These are phyloP conservation scores for Porphyra umbilicalis DNA, from an alignment of 31 red algal species.

Conservation along the genomic window DNA sequence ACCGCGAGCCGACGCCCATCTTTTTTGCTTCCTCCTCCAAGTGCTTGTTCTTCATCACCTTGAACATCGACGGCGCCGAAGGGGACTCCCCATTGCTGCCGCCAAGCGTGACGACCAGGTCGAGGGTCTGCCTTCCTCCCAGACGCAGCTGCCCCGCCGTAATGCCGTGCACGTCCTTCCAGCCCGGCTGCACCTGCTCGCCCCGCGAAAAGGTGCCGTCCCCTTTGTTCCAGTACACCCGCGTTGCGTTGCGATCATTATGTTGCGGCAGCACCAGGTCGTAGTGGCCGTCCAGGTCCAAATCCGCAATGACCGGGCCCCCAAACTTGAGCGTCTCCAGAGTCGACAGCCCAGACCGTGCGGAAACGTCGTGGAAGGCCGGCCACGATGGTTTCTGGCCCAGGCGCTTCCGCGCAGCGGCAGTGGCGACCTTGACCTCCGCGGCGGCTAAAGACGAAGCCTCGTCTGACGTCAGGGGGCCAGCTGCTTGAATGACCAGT, in stretches of 20 bases:
- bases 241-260: slow-evolving; percentile 7
- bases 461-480: too few species aligned
- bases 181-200: not conserved
- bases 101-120: not conserved
- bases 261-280: slow-evolving; percentile 19
- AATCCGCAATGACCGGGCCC: slow-evolving; percentile 11
- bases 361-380: not conserved
- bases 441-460: not conserved
- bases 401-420: not conserved
- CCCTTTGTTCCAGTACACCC: slow-evolving; percentile 4
- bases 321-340: slow-evolving; percentile 9
- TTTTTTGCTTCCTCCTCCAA: not conserved
- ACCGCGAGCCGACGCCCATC: not conserved
- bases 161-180: slow-evolving; percentile 22
- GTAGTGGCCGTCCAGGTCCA: slow-evolving; percentile 18
- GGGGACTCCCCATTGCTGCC: not conserved
- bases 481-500: too few species aligned
- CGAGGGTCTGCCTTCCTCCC: not conserved
- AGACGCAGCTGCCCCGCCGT: slow-evolving; percentile 1
- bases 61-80: not conserved
- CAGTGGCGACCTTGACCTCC: not conserved
- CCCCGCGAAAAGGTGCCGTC: slow-evolving; percentile 1
- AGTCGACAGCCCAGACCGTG: not conserved
- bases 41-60: not conserved
- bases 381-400: not conserved